phyloP scores from a whole-genome alignment of 139 green algal genomes.

The Nannochloris sp. region DNA sequence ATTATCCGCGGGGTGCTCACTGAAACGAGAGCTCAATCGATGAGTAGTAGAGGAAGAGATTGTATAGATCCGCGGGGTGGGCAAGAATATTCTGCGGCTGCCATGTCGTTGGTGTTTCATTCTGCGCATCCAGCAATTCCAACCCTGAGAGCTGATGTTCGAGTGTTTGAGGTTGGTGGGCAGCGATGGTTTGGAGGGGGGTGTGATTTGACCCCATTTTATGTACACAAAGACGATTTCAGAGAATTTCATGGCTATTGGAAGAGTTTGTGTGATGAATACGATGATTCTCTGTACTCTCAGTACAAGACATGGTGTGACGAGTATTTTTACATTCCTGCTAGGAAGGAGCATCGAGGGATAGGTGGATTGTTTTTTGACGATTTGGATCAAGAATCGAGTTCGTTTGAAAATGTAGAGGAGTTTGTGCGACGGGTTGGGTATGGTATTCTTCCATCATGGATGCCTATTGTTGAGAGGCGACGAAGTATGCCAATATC shows the following conservation, averaged over 20 bases:
- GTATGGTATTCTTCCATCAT: conserved; percentile 58
- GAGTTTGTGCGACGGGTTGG: conserved; percentile 53
- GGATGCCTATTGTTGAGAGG: conserved; percentile 55
- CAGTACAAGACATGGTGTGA: conserved; percentile 89
- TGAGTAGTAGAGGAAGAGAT: conserved; percentile 55
- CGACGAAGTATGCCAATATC: conserved; percentile 34
- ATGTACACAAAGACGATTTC: conserved; percentile 69
- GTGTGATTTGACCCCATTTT: conserved; percentile 90
- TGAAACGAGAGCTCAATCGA: conserved; percentile 46
- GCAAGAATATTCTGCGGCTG: conserved; percentile 74
- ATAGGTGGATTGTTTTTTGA: conserved; percentile 97
- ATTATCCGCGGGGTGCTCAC: conserved; percentile 64
- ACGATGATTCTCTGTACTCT: conserved; percentile 58
- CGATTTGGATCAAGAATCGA: conserved; percentile 52
- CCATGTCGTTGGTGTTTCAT: conserved; percentile 94
- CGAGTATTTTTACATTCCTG: conserved; percentile 95
- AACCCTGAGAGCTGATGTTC: conserved; percentile 88
- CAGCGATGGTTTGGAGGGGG: conserved; percentile 85
- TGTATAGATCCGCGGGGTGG: conserved; percentile 60
- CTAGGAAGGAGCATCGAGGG: conserved; percentile 84
- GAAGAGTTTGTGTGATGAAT: conserved; percentile 66
- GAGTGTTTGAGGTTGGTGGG: conserved; percentile 75
- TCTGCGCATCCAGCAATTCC: conserved; percentile 73
- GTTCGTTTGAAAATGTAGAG: conserved; percentile 35
- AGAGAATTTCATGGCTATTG: conserved; percentile 74